These are phyloP conservation scores for Thermomucor indicae-seudaticae DNA, from an alignment of 371 early-diverging fungal genomes.

Conservation along the genomic window DNA sequence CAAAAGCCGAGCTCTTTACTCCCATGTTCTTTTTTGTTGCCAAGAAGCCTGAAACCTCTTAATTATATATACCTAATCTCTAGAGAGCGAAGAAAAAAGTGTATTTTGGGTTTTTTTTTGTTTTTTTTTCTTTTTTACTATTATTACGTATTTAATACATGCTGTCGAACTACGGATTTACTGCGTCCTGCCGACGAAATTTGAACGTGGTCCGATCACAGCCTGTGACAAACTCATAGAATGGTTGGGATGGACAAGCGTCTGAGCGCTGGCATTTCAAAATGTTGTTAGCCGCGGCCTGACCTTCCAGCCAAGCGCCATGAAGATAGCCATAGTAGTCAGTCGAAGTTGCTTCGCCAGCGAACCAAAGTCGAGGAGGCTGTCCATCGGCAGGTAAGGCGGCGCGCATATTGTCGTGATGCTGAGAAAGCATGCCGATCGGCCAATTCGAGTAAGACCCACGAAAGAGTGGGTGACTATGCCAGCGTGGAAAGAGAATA, in stretches of 20 bases:
- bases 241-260: constrained; percentile 14
- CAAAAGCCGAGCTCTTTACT: constrained; percentile 74
- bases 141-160: neutral
- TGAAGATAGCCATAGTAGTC: constrained; percentile 43
- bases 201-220: constrained; percentile 11
- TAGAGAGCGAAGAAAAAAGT: neutral
- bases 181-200: neutral
- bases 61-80: neutral
- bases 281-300: constrained; percentile 17
- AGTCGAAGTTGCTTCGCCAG: constrained; percentile 41
- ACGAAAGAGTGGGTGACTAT: constrained; percentile 35
- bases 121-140: neutral
- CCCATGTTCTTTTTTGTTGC: constrained; percentile 94
- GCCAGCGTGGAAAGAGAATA: constrained; percentile 41
- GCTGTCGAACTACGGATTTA: neutral
- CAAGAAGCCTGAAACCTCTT: constrained; percentile 64
- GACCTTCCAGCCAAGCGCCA: constrained; percentile 43
- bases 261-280: constrained; percentile 14
- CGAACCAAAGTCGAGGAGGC: constrained; percentile 32
- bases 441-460: constrained; percentile 47
- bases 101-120: neutral
- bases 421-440: constrained; percentile 23
- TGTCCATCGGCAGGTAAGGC: constrained; percentile 11
- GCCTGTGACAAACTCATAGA: constrained; percentile 20
- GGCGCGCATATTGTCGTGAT: constrained; percentile 38